Evolutionary conservation across 768 basidiomycete species (phyloP).

Genomic region (Mycena haematopus): DNA sequence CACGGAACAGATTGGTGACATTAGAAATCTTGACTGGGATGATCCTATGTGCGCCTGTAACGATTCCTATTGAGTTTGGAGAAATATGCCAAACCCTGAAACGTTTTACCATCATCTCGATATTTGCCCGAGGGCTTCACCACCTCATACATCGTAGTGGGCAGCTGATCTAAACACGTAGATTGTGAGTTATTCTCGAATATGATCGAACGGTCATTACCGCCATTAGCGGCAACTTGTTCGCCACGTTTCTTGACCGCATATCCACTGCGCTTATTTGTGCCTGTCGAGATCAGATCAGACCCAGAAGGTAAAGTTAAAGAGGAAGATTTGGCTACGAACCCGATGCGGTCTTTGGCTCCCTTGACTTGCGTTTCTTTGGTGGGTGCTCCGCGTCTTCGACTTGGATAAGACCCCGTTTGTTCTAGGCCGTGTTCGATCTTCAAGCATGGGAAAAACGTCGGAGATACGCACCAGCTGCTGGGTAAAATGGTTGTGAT

Average conservation of each 20-base stretch:
- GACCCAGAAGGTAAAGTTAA: conserved; percentile 10
- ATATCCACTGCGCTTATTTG: conserved; percentile 67
- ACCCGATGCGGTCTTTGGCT: conserved; percentile 12
- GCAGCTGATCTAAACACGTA: conserved; percentile 8
- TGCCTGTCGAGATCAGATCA: conserved; percentile 34
- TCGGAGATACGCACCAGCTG: conserved; percentile 33
- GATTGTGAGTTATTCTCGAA: conserved; percentile 14
- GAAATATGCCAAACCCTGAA: not conserved
- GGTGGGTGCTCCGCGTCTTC: conserved; percentile 27
- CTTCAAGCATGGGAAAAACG: conserved; percentile 7
- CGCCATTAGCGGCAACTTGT: conserved; percentile 67
- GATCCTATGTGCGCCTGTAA: conserved; percentile 22
- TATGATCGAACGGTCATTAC: conserved; percentile 41
- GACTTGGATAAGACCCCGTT: conserved; percentile 16
- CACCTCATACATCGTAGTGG: conserved; percentile 16
- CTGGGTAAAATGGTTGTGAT: conserved; percentile 32
- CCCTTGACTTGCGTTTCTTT: conserved; percentile 19
- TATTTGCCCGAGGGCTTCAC: not conserved
- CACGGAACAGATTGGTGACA: conserved; percentile 48
- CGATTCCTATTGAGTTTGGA: conserved; percentile 1
- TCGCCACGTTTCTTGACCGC: conserved; percentile 77
- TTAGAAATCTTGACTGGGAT: conserved; percentile 26
- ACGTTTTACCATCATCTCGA: conserved; percentile 11
- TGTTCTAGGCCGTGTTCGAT: conserved; percentile 17
- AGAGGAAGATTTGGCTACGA: conserved; percentile 3